A percentile compares a stretch with the other conserved stretches of the same genome.
Evolutionary conservation across 768 basidiomycete genomes (phyloP).

Genomic region (Lactifluus subvellereus): DNA sequence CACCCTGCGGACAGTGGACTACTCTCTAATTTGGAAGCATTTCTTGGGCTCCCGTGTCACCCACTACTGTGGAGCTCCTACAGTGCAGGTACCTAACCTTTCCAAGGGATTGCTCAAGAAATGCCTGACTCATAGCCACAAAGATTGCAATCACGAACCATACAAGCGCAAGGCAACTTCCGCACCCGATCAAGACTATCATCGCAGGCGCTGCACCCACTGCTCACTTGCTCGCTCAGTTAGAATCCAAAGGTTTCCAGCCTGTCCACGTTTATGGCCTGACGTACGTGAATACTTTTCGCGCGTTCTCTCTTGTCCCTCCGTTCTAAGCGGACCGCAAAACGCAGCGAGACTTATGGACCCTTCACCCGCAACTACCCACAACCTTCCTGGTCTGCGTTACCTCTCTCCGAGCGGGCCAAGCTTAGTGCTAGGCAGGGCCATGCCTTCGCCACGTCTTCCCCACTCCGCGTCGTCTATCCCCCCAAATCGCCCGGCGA

Average conservation of each 20-base stretch:
- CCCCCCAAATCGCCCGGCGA: slow-evolving; percentile 27
- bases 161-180: slow-evolving; percentile 48
- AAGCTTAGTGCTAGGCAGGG: slow-evolving; percentile 78
- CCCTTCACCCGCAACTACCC: slow-evolving; percentile 75
- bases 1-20: slow-evolving; percentile 66
- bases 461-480: slow-evolving; percentile 67
- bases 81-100: slow-evolving; percentile 59
- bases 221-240: slow-evolving; percentile 66
- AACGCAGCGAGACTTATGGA: slow-evolving; percentile 55
- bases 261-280: slow-evolving; percentile 88
- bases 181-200: slow-evolving; percentile 52
- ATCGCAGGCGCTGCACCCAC: slow-evolving; percentile 85
- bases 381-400: slow-evolving; percentile 54
- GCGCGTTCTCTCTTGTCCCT: too few relatives aligned
- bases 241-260: slow-evolving; percentile 70
- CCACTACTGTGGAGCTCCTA: slow-evolving; percentile 87
- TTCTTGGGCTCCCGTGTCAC: slow-evolving; percentile 68
- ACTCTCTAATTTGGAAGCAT: slow-evolving; percentile 73
- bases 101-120: not conserved
- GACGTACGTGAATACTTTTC: slow-evolving; percentile 47
- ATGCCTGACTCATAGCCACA: not conserved
- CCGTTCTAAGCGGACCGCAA: not conserved
- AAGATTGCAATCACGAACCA: slow-evolving; percentile 78
- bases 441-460: slow-evolving; percentile 68
- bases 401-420: slow-evolving; percentile 59